phyloP scores from a whole-genome alignment of 1,139 yeast genomes.

The Scheffersomyces lignicola region DNA sequence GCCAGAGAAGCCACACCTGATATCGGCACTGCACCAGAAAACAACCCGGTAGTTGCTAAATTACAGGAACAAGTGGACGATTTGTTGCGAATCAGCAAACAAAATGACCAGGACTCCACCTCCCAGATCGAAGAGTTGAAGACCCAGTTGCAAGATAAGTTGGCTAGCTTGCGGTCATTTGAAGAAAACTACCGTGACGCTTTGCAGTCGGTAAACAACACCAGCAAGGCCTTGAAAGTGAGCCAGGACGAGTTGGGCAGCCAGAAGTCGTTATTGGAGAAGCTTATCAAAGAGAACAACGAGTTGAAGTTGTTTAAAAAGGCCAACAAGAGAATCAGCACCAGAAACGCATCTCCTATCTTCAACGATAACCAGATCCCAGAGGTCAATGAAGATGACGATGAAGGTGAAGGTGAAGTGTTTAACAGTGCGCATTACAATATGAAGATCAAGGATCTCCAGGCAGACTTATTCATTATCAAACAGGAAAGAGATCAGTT shows the following conservation, averaged over 20 bases:
- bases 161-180: constrained; percentile 36
- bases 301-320: constrained; percentile 59
- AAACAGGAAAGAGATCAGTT: constrained; percentile 83
- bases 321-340: constrained; percentile 37
- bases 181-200: constrained; percentile 69
- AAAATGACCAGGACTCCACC: constrained; percentile 35
- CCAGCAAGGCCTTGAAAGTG: constrained; percentile 70
- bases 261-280: constrained; percentile 56
- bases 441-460: constrained; percentile 76
- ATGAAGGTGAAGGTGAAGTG: constrained; percentile 48
- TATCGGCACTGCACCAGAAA: constrained; percentile 14
- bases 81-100: constrained; percentile 37
- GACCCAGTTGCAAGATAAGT: constrained; percentile 33
- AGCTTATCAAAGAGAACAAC: constrained; percentile 64
- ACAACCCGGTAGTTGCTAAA: constrained; percentile 31
- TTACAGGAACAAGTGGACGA: constrained; percentile 53
- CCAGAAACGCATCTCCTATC: constrained; percentile 27
- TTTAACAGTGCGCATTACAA: constrained; percentile 67
- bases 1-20: constrained; percentile 9
- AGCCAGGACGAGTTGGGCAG: constrained; percentile 71
- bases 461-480: constrained; percentile 78
- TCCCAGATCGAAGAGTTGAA: constrained; percentile 36
- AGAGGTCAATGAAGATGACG: constrained; percentile 16
- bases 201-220: constrained; percentile 67
- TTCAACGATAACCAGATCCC: constrained; percentile 11